A percentile compares a stretch with the other conserved stretches of the same genome.
phyloP scores from a whole-genome alignment of 2,329 filamentous ascomycete species.

The Penicillium sclerotiorum region DNA sequence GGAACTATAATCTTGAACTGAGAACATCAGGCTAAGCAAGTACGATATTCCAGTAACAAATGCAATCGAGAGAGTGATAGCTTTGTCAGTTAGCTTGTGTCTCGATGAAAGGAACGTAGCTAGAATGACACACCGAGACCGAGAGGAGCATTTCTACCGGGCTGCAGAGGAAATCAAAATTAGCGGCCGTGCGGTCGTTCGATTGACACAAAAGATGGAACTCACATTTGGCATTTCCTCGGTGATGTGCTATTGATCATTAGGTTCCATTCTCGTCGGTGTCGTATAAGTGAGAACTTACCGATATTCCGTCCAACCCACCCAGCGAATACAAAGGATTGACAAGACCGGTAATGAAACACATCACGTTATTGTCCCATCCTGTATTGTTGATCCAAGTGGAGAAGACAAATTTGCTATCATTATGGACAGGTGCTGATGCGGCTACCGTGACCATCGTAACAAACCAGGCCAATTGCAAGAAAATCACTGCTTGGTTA shows the following conservation, averaged over 20 bases:
- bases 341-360: conserved; percentile 55
- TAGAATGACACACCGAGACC: conserved; percentile 26
- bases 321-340: conserved; percentile 53
- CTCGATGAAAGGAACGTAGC: not conserved
- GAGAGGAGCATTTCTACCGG: conserved; percentile 35
- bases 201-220: not conserved
- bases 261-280: not conserved
- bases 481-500: conserved; percentile 40
- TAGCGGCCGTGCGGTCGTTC: too few relatives aligned
- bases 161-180: too few relatives aligned
- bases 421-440: conserved; percentile 49
- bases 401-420: conserved; percentile 54
- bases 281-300: conserved; percentile 8
- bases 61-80: conserved; percentile 53
- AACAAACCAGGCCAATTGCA: conserved; percentile 52
- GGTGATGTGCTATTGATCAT: conserved; percentile 46
- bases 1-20: conserved; percentile 51
- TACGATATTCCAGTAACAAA: conserved; percentile 56
- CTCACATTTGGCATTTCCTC: conserved; percentile 56
- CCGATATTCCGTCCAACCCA: conserved; percentile 51
- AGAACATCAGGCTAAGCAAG: conserved; percentile 56
- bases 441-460: conserved; percentile 54
- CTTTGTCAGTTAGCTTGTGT: conserved; percentile 18
- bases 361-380: conserved; percentile 54
- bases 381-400: conserved; percentile 59